Evolutionary conservation across 192 early-diverging fungal species (phyloP), one percentile per base, ranked within the genome.

Genomic region (Coemansia sp.): DNA sequence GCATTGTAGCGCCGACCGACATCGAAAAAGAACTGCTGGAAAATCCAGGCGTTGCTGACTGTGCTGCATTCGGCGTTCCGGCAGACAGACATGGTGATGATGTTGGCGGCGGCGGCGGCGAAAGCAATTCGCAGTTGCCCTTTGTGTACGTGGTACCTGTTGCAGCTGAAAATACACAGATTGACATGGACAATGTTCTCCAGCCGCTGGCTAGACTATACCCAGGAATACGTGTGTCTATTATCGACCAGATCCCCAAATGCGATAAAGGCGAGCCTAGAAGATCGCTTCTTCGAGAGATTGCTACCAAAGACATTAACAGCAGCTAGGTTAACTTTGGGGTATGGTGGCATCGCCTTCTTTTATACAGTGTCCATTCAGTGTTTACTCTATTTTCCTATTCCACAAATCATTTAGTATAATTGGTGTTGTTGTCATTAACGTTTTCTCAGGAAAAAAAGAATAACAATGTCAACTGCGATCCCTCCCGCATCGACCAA

Each of bases 111-210:
- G 43, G 51, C 46, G 41, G 13, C 10, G 69, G 25, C n/a, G 19
- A 43, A 37, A 67, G 63, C 12, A 64, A 38, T 39, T 7, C 16
- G 57, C 57, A 59, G 51, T 22, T 54, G 22, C 51, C 51, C 39
- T 40, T 76, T 37, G 70, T 73, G 4, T 70, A 50, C 59, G 70
- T 73, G 43, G 75, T 73, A 62, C 46, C 69, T 25, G 79, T 72
- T 60, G 4, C 64, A 25, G 4, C n/a, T 5, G 64, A 55, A 19
- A 51, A 46, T 44, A 16, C 39, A 10, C 39, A 5, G 32, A 16
- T 45, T 6, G 20, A 20, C 51, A 42, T 38, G 17, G 58, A 55
- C 16, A 51, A 55, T 12, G 46, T 75, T 7, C 25, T 80, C 38
- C 50, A 49, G 2, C 60, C 77, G 4, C 63, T 80, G 32, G 45